Evolutionary conservation across 768 basidiomycete genomes (phyloP).

Genomic region (Kwoniella europaea): DNA sequence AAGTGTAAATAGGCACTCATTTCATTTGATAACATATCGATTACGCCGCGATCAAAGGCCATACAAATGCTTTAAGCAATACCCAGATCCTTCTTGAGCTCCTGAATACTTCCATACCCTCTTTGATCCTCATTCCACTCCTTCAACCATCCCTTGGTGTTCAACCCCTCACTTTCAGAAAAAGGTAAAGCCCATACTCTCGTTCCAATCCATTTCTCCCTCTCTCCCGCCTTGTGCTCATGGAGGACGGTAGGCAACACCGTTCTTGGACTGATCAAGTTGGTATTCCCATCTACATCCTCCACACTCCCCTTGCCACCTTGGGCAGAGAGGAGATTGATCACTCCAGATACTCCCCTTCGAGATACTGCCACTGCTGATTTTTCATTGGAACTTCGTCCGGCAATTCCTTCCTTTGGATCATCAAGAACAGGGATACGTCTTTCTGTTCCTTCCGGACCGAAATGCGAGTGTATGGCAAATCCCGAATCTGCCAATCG

Average conservation of each 20-base stretch:
- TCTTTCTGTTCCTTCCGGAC: slow-evolving; percentile 32
- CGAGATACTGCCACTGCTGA: slow-evolving; percentile 37
- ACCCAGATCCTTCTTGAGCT: slow-evolving; percentile 24
- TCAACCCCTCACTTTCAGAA: slow-evolving; percentile 2
- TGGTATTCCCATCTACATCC: slow-evolving; percentile 72
- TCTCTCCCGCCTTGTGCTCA: slow-evolving; percentile 55
- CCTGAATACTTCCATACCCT: slow-evolving; percentile 17
- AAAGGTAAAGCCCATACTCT: slow-evolving; percentile 68
- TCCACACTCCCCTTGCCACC: slow-evolving; percentile 58
- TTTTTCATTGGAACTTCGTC: background rate
- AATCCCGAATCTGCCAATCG: slow-evolving; percentile 71
- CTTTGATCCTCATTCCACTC: slow-evolving; percentile 16
- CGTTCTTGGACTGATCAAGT: slow-evolving; percentile 70
- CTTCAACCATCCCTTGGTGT: slow-evolving; percentile 18
- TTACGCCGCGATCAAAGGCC: too few species aligned
- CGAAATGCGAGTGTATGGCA: slow-evolving; percentile 69
- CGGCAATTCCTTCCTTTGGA: slow-evolving; percentile 50
- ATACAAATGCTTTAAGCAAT: background rate
- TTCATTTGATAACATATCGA: too few species aligned
- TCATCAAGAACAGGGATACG: slow-evolving; percentile 12
- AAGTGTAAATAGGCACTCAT: too few species aligned
- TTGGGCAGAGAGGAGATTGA: slow-evolving; percentile 52
- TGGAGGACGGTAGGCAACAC: slow-evolving; percentile 68
- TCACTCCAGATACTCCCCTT: slow-evolving; percentile 41
- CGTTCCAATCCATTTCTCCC: slow-evolving; percentile 68